Base-by-base conservation (phyloP, 345 rosid species). In the Acer yangbiense region DNA sequence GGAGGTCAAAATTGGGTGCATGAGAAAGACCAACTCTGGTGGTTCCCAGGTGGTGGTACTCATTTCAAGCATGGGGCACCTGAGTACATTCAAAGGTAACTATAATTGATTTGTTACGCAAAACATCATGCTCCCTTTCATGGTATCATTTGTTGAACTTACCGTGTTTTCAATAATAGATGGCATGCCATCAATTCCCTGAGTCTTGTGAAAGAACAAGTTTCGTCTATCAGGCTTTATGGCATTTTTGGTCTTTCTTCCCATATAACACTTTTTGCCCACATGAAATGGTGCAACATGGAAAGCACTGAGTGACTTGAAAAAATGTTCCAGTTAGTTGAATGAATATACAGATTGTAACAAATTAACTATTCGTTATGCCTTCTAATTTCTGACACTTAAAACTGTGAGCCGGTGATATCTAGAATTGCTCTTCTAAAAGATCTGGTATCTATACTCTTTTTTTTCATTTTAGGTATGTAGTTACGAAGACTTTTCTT, bases 1-100 rank as follows among this genome's bases (percentile, higher is more conserved):
- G 96, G 98, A 84, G 99, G 98, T n/a, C 96, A 95, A 78, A 95
- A 90, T 75, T 95, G 99, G 99, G 96, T 95, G 46, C 99, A 92
- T 69, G 91, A 89, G 76, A 88, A 87, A 72, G 85, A 84, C 57
- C 88, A 86, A 78, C 77, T 91, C 54, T 93, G 98, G 98, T 94
- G 97, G 97, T 96, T 96, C 71, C 99, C 99, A 0, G 97, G 98
- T 46, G 99, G 99, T 55, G 99, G 99, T 71, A 91, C 99, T 68
- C 94, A 96, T 90, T 96, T 96, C 83, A 96, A 94, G 84, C 93
- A 92, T 64, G 98, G 99, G 23, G 98, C 98, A 80, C 46, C 90
- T 63, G 99, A 94, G 76, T 96, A 96, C 78, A 96, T 96, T 76
- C 85, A 94, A 75, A 87, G 99, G 99, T 92, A 76, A 66, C 16